These are phyloP conservation scores for Pythium guiyangense DNA, from an alignment of 352 stramenopile species.

Conservation along the genomic window DNA sequence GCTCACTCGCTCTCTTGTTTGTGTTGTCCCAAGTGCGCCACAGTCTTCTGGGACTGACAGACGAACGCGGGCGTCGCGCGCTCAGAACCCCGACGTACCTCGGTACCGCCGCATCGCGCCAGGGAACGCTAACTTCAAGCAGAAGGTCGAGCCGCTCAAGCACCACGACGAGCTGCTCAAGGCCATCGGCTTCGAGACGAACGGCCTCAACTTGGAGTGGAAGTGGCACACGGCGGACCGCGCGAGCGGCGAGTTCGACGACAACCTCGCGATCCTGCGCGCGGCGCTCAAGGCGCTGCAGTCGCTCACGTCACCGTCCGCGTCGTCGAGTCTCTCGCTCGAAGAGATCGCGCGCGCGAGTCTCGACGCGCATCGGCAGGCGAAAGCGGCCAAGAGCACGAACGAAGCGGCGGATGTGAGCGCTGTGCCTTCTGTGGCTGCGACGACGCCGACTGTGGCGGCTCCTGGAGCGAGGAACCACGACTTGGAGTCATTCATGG, in stretches of 20 bases:
- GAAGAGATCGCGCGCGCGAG: slow-evolving; percentile 47
- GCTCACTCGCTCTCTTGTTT: background rate
- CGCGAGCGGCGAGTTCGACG: slow-evolving; percentile 54
- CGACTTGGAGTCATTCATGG: slow-evolving; percentile 52
- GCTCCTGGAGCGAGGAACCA: slow-evolving; percentile 2
- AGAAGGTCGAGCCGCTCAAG: slow-evolving; percentile 80
- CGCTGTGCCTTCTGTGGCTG: background rate
- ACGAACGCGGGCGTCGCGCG: slow-evolving; percentile 2
- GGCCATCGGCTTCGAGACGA: slow-evolving; percentile 71
- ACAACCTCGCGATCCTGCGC: slow-evolving; percentile 59
- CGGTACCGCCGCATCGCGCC: slow-evolving; percentile 74
- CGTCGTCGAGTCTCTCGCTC: slow-evolving; percentile 38
- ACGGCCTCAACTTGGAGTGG: slow-evolving; percentile 79
- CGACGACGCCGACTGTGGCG: background rate
- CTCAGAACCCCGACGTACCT: slow-evolving; percentile 73
- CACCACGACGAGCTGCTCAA: slow-evolving; percentile 74
- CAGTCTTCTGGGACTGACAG: background rate
- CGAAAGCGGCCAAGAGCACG: slow-evolving; percentile 15
- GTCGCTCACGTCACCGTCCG: slow-evolving; percentile 34
- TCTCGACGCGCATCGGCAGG: slow-evolving; percentile 23
- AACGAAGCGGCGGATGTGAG: too few species aligned
- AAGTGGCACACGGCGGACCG: slow-evolving; percentile 71
- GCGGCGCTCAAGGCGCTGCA: slow-evolving; percentile 57
- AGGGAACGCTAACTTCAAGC: slow-evolving; percentile 82
- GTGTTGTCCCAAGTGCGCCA: background rate